Conservation (phyloP, 352 stramenopile species). For the Phytophthora brassicae region DNA sequence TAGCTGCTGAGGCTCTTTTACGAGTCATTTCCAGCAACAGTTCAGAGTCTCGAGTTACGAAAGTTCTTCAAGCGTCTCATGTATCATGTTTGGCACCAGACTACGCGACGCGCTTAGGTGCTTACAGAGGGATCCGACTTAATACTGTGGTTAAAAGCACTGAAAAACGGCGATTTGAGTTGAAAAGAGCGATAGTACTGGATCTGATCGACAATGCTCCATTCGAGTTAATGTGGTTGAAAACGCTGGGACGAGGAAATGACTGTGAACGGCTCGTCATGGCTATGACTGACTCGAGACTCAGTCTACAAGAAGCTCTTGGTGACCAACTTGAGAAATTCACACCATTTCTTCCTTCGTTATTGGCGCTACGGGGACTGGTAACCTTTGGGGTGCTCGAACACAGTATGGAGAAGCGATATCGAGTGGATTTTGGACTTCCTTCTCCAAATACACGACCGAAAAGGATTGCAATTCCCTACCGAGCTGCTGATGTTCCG, state of each 20-base stretch:
- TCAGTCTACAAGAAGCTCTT: constrained; percentile 29
- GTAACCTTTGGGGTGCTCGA: constrained; percentile 77
- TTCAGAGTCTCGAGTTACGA: constrained; percentile 10
- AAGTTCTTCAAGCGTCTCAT: constrained; percentile 46
- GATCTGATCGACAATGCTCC: constrained; percentile 61
- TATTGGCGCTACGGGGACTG: constrained; percentile 75
- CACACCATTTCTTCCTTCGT: constrained; percentile 25
- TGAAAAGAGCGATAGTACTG: constrained; percentile 52
- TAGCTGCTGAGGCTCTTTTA: constrained; percentile 51
- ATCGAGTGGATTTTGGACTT: constrained; percentile 83
- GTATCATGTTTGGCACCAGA: constrained; percentile 36
- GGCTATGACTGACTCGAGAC: constrained; percentile 35
- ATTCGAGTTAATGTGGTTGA: constrained; percentile 72
- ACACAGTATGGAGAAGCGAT: constrained; percentile 82
- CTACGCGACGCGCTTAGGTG: constrained; percentile 37
- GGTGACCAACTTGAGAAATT: constrained; percentile 15
- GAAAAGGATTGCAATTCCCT: constrained; percentile 86
- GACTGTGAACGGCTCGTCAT: constrained; percentile 28
- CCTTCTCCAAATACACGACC: constrained; percentile 29
- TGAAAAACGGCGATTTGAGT: constrained; percentile 4
- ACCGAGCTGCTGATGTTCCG: constrained; percentile 80
- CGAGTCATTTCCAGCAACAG: constrained; percentile 18
- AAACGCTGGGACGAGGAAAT: constrained; percentile 18
- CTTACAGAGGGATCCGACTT: constrained; percentile 48
- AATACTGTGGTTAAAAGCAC: constrained; percentile 25